A percentile compares a stretch with the other conserved stretches of the same genome.
Conservation (phyloP, 306 rosid genomes). For the Casuarina cunninghamiana region DNA sequence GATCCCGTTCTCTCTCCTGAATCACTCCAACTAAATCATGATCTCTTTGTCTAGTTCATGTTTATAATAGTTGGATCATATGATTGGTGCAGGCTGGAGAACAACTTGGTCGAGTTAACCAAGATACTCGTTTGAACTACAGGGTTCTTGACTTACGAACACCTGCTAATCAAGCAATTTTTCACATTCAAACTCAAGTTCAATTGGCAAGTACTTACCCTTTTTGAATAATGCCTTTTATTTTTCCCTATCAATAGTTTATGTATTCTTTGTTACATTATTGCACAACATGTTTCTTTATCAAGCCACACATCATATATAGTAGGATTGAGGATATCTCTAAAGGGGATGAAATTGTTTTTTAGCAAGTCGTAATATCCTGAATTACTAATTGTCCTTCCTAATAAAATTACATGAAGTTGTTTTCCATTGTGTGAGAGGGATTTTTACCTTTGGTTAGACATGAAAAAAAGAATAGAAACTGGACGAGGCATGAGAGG, state of each 20-base stretch:
- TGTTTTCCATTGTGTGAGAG: not conserved
- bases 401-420: not conserved
- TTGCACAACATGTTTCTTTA: not conserved
- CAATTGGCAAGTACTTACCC: conserved; percentile 41
- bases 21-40: too few species aligned
- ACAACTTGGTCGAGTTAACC: conserved; percentile 79
- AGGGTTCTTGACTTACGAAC: conserved; percentile 77
- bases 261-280: not conserved
- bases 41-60: not conserved
- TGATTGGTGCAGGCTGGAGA: conserved; percentile 68
- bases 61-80: conserved; percentile 13
- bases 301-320: not conserved
- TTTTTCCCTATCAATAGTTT: too few species aligned
- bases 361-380: too few species aligned
- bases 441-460: not conserved
- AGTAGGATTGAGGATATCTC: not conserved
- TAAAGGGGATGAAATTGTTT: too few species aligned
- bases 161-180: conserved; percentile 83
- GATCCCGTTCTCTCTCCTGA: not conserved
- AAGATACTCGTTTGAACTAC: conserved; percentile 77
- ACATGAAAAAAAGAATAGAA: not conserved
- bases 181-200: conserved; percentile 66
- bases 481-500: not conserved
- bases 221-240: not conserved
- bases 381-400: not conserved